Evolutionary conservation across 352 stramenopile genomes (phyloP), one percentile per base, ranked within the genome.

Genomic region (Phytophthora idaei): DNA sequence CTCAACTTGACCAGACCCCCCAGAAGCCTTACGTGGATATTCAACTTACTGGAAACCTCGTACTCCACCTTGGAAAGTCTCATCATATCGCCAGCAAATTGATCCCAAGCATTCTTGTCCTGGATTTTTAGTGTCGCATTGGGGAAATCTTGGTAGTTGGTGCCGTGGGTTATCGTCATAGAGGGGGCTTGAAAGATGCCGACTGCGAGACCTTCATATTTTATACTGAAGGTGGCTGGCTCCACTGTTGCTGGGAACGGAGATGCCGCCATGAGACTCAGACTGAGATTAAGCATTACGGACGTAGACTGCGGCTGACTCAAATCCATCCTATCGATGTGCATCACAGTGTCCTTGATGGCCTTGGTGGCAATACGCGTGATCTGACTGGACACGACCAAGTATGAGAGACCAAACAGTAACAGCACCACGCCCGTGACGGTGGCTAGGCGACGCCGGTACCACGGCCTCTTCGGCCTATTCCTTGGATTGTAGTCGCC

Each of bases 31-130:
- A 94, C 81, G 14, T 74, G 77, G 32, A 94, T 77, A 9, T 55
- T 68, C n/a, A 92, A 62, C 5, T 58, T 42, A 21, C 80, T 80
- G 15, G 61, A 59, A 64, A 94, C 83, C 34, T 80, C 67, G 61
- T 87, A 92, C 48, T 71, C 44, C 46, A 92, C 61, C 1, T 71
- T 57, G 1, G 51, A 9, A 6, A 61, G 61, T 61, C 74, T 61
- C 67, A 94, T 92, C 64, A 94, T 87, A 49, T 90, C 82, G 5
- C 69, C 61, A 15, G 86, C 86, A 67, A 94, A 94, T 31, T 47
- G 54, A 47, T 91, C 73, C 86, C 86, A 94, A 3, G 66, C 73
- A 21, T 81, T 78, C 32, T 64, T 74, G 60, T 92, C 84, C 1
- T 55, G 42, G 48, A 94, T 90, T 21, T 51, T n/a, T 4, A 94